Conservation (phyloP, 495 filamentous ascomycete genomes). For the Eremomyces bilateralis region DNA sequence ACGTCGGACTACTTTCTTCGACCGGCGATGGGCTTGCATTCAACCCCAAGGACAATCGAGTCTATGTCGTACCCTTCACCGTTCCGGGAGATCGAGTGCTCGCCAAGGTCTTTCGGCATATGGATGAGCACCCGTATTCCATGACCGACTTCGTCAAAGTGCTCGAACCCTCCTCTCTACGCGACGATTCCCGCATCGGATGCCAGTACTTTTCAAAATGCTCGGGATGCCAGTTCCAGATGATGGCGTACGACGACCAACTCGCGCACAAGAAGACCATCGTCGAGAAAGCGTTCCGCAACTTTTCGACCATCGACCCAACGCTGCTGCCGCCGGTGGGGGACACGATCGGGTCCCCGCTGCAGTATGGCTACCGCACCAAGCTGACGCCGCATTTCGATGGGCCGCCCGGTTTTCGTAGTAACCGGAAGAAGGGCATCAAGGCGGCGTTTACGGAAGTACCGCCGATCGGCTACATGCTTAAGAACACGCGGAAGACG, state of each 20-base stretch:
- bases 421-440: constrained; percentile 21
- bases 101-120: constrained; percentile 55
- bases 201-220: constrained; percentile 78
- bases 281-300: constrained; percentile 75
- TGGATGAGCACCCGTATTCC: constrained; percentile 17
- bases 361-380: constrained; percentile 84
- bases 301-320: constrained; percentile 50
- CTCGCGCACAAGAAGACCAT: constrained; percentile 64
- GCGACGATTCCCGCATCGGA: constrained; percentile 52
- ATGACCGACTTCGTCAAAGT: constrained; percentile 66
- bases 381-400: constrained; percentile 95
- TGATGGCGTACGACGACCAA: constrained; percentile 78
- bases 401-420: constrained; percentile 31
- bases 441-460: constrained; percentile 26
- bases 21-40: constrained; percentile 71
- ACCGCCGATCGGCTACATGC: constrained; percentile 79
- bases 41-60: constrained; percentile 38
- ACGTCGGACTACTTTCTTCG: constrained; percentile 57
- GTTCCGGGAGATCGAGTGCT: constrained; percentile 64
- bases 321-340: constrained; percentile 53
- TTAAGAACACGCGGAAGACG: constrained; percentile 46
- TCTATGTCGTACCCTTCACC: constrained; percentile 78
- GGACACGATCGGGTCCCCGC: constrained; percentile 71
- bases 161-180: constrained; percentile 43
- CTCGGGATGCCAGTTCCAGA: constrained; percentile 91